Percentiles rank a stretch among this genome's conserved stretches.
Evolutionary conservation across 2,329 filamentous ascomycete species (phyloP).

Genomic region (Trichophaea hybrida): DNA sequence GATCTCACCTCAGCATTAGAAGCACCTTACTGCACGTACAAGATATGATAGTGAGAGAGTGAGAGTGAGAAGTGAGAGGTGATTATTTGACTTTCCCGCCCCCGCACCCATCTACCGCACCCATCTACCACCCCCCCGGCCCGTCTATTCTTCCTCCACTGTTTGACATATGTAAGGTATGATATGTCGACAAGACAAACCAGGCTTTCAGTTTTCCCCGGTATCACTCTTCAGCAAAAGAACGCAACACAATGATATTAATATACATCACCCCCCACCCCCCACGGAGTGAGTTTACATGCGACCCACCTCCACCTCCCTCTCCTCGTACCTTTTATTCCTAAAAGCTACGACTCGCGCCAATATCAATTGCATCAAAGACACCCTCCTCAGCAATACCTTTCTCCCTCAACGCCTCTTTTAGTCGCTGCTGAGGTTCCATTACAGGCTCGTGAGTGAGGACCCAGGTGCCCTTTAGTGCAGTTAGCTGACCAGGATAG

Average conservation of each 20-base stretch:
- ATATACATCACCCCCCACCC: background rate
- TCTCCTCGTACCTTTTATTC: constrained; percentile 1
- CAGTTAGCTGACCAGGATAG: background rate
- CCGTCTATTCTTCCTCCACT: too few relatives aligned
- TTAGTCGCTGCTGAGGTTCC: constrained; percentile 62
- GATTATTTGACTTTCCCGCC: too few relatives aligned
- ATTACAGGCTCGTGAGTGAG: constrained; percentile 71
- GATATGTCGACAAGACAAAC: too few relatives aligned
- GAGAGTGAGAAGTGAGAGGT: too few relatives aligned
- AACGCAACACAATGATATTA: constrained; percentile 5
- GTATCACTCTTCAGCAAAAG: too few relatives aligned
- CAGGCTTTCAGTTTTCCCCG: too few relatives aligned
- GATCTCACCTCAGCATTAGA: too few relatives aligned
- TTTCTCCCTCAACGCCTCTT: constrained; percentile 53
- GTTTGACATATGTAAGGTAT: too few relatives aligned
- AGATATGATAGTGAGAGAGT: too few relatives aligned
- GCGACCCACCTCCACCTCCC: background rate
- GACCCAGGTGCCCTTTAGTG: constrained; percentile 48
- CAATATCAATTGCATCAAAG: constrained; percentile 74
- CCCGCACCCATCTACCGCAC: too few relatives aligned
- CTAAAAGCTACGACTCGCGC: constrained; percentile 63
- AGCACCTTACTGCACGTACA: too few relatives aligned
- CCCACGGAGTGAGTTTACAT: background rate
- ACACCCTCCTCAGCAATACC: constrained; percentile 54
- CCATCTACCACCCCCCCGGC: too few relatives aligned